Percentiles rank a stretch among this genome's conserved stretches.
Evolutionary conservation across 352 stramenopile genomes (phyloP).

Genomic region (Globisporangium recalcitrans): DNA sequence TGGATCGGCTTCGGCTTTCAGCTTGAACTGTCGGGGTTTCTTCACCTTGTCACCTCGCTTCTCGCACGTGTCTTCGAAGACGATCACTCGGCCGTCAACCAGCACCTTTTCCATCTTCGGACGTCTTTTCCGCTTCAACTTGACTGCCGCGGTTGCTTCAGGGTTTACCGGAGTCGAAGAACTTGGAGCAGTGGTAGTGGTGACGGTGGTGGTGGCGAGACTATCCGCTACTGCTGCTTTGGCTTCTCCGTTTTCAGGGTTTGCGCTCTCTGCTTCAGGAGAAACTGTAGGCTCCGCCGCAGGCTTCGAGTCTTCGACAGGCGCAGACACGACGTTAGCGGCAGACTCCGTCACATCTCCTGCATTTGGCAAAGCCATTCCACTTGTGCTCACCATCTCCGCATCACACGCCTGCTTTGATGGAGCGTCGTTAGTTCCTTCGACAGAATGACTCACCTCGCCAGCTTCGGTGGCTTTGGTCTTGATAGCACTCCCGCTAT

Average conservation of each 20-base stretch:
- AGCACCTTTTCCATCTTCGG: constrained; percentile 51
- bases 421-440: not conserved
- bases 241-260: not conserved
- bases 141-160: constrained; percentile 10
- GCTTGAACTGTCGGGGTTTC: constrained; percentile 28
- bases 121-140: constrained; percentile 32
- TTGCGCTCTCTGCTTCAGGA: not conserved
- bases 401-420: not conserved
- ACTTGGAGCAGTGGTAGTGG: not conserved
- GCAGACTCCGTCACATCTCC: not conserved
- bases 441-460: not conserved
- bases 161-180: too few relatives aligned
- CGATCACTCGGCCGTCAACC: constrained; percentile 34
- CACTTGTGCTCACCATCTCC: not conserved
- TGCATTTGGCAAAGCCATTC: not conserved
- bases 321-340: not conserved
- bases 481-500: not conserved
- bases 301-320: not conserved
- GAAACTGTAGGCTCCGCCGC: not conserved
- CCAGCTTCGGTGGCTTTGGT: not conserved
- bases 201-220: not conserved
- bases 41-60: constrained; percentile 51
- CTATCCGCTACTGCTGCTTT: not conserved
- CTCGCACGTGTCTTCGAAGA: constrained; percentile 56
- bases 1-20: too few relatives aligned